A percentile compares a stretch with the other conserved stretches of the same genome.
Conservation (phyloP, 2,329 filamentous ascomycete genomes). For the Coniochaeta sp. region DNA sequence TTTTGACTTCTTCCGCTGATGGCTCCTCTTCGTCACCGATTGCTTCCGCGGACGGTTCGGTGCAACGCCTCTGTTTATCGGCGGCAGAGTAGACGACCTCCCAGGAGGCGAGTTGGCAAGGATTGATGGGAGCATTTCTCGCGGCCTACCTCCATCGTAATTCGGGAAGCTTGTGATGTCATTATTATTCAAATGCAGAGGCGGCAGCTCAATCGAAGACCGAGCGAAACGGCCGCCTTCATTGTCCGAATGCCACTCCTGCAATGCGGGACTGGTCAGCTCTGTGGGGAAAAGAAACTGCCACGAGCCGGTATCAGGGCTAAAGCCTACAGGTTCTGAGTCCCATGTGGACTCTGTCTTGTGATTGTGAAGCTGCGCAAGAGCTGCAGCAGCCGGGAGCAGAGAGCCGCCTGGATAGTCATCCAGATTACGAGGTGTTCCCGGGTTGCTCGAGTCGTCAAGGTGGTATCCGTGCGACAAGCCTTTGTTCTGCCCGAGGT, state of each 20-base stretch:
- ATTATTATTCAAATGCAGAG: slow-evolving; percentile 49
- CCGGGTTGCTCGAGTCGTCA: slow-evolving; percentile 59
- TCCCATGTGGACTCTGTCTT: slow-evolving; percentile 73
- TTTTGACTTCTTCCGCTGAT: slow-evolving; percentile 71
- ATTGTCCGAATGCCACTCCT: slow-evolving; percentile 68
- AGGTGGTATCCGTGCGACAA: slow-evolving; percentile 59
- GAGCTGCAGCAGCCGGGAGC: slow-evolving; percentile 70
- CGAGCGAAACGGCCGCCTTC: slow-evolving; percentile 58
- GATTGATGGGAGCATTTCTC: slow-evolving; percentile 77
- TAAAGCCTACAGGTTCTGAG: slow-evolving; percentile 59
- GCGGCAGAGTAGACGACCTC: slow-evolving; percentile 81
- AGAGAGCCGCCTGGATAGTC: slow-evolving; percentile 59
- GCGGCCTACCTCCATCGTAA: slow-evolving; percentile 51
- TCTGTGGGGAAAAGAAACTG: neutral
- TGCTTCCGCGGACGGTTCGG: slow-evolving; percentile 72
- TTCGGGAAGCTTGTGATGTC: slow-evolving; percentile 66
- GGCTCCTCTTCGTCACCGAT: slow-evolving; percentile 75
- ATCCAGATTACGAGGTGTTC: slow-evolving; percentile 61
- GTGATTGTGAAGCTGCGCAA: slow-evolving; percentile 75
- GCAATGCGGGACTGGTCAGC: slow-evolving; percentile 12
- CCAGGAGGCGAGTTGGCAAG: slow-evolving; percentile 75
- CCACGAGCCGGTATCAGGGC: neutral
- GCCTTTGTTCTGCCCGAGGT: slow-evolving; percentile 31
- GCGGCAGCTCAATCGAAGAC: slow-evolving; percentile 66
- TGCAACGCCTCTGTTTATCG: slow-evolving; percentile 67